These are phyloP conservation scores for Pleurotus pulmonarius DNA, from an alignment of 768 basidiomycete species.

Conservation along the genomic window DNA sequence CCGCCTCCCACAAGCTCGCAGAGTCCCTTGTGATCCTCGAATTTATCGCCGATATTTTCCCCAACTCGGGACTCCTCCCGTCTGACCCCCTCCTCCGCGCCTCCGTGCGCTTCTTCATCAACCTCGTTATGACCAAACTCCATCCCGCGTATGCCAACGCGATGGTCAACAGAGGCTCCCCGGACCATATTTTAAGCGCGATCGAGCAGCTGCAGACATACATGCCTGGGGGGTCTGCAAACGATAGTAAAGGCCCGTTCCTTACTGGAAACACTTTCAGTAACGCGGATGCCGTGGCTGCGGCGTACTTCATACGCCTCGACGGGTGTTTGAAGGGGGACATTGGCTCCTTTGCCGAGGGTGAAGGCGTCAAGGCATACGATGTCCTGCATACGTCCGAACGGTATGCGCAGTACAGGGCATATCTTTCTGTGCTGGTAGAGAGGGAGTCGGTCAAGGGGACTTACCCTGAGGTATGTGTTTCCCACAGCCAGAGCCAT, in stretches of 20 bases:
- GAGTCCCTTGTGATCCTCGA: not conserved
- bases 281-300: not conserved
- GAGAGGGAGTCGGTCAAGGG: not conserved
- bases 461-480: not conserved
- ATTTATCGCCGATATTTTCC: not conserved
- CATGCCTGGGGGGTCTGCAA: not conserved
- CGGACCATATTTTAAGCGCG: not conserved
- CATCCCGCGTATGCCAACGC: not conserved
- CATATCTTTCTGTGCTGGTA: not conserved
- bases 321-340: not conserved
- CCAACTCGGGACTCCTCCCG: not conserved
- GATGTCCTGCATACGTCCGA: not conserved
- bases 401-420: not conserved
- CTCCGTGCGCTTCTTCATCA: not conserved
- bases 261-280: not conserved
- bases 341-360: not conserved
- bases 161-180: not conserved
- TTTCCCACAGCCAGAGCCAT: no score
- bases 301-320: not conserved
- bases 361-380: not conserved
- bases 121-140: not conserved
- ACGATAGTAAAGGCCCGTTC: not conserved
- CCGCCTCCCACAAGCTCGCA: not conserved
- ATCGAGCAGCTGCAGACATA: not conserved
- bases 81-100: not conserved